Conservation (phyloP, 2,329 filamentous ascomycete genomes). For the Epichloe sylvatica region DNA sequence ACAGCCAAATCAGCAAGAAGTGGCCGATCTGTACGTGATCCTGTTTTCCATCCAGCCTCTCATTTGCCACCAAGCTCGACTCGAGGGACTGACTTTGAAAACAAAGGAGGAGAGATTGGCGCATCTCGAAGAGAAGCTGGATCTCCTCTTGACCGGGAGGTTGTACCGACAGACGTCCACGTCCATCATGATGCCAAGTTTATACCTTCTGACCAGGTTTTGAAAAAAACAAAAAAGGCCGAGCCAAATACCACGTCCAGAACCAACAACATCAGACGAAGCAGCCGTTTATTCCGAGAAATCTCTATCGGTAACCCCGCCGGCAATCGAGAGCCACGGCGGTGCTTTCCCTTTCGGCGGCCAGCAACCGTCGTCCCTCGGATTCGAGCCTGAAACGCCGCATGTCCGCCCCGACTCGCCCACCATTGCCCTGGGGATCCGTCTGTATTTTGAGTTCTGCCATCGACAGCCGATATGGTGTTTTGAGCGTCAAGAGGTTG, state of each 20-base stretch:
- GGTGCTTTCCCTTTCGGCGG: conserved; percentile 6
- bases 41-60: no score
- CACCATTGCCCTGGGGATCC: conserved; percentile 22
- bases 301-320: conserved; percentile 19
- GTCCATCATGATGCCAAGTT: conserved; percentile 4
- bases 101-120: conserved; percentile 35
- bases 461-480: conserved; percentile 32
- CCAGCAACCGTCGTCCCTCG: conserved; percentile 14
- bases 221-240: conserved; percentile 9
- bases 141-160: conserved; percentile 32
- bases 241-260: conserved; percentile 14
- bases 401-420: conserved; percentile 16
- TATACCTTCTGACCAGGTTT: conserved; percentile 16
- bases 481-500: conserved; percentile 28
- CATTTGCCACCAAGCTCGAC: no score
- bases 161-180: conserved; percentile 12
- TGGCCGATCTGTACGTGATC: conserved; percentile 29
- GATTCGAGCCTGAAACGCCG: conserved; percentile 15
- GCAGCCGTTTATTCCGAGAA: conserved; percentile 18
- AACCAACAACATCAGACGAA: conserved; percentile 18
- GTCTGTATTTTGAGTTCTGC: conserved; percentile 29
- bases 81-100: not conserved
- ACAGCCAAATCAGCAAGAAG: conserved; percentile 23
- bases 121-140: conserved; percentile 37
- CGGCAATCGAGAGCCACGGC: conserved; percentile 13